phyloP scores from a whole-genome alignment of 2,329 filamentous ascomycete species.

The Calonectria hongkongensis region DNA sequence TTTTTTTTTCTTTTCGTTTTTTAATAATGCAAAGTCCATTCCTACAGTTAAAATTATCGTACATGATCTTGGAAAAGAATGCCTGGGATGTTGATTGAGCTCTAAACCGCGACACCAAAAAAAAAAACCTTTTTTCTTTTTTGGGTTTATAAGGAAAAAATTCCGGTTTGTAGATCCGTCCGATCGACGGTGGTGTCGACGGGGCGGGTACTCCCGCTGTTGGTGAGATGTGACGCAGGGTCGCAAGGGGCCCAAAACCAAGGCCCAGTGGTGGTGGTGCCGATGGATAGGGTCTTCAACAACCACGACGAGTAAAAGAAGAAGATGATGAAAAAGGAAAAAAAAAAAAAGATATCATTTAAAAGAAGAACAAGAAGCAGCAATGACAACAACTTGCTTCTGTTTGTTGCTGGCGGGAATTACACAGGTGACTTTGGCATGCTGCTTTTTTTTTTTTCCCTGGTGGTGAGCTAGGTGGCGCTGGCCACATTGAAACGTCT shows the following conservation, averaged over 20 bases:
- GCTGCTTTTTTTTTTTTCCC: too few species aligned
- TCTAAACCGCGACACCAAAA: not conserved
- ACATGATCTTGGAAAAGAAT: not conserved
- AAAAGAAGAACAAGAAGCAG: too few species aligned
- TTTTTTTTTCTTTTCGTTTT: too few species aligned
- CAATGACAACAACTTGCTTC: too few species aligned
- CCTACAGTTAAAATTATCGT: not conserved
- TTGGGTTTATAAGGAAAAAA: not conserved
- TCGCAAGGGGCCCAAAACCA: not conserved
- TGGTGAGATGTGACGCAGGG: not conserved
- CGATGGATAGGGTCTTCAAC: too few species aligned
- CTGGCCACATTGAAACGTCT: too few species aligned
- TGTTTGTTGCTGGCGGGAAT: too few species aligned
- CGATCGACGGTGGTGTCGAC: slow-evolving; percentile 12
- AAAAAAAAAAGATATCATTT: too few species aligned
- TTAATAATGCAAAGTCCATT: not conserved
- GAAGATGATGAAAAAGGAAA: not conserved
- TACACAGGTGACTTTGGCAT: too few species aligned
- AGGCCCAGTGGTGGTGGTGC: too few species aligned
- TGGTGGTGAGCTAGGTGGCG: too few species aligned
- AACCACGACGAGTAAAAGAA: not conserved
- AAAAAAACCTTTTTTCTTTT: not conserved
- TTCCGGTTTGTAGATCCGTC: slow-evolving; percentile 14
- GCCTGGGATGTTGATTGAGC: not conserved
- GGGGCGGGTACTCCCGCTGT: slow-evolving; percentile 18